Evolutionary conservation across 2,329 filamentous ascomycete genomes (phyloP), one percentile per base, ranked within the genome.

Genomic region (Verticillium isaacii): DNA sequence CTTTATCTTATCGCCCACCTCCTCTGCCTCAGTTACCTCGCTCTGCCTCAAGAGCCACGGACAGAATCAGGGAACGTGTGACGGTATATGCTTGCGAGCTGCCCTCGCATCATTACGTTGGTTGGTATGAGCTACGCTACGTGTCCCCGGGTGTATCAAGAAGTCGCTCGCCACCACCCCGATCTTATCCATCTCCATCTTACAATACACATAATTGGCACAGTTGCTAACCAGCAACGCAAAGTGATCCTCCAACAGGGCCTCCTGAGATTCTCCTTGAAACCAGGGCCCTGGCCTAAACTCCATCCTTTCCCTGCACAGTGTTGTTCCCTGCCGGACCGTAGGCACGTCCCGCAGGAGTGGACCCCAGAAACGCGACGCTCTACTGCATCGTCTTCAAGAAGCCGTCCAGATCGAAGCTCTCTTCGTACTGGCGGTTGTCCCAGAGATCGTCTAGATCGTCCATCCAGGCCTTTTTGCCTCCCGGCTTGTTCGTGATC

Each of bases 371-470:
- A 59, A 17, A 15, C 12, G 17, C 37, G 15, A 50, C 17, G 45
- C 57, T 37, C 71, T 71, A 83, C 63, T 92, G 91, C 92, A 99
- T 97, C 68, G 87, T 96, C 75, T 93, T 93, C 79, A 99, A 83
- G 79, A 98, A 99, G 3, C 92, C 93, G 70, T 97, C 93, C 67
- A 99, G 79, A 74, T 98, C 92, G 74, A 97, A 98, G 76, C 96
- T 96, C 79, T 99, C 95, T 77, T 97, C 93, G 75, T 99, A 99
- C 80, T 97, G 93, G 73, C 89, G 89, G 74, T 97, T 94, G 73
- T 99, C 95, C 94, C 95, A 99, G 34, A 99, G 79, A 76, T 99
- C 95, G 62, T 92, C 94, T 62, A 99, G 78, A 71, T 98, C 95
- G 73, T 99, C 95, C 65, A 98, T 78, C 86, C 94, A 97, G 7